Evolutionary conservation across 306 rosid species (phyloP), one percentile per base, ranked within the genome.

Genomic region (Pachyrhizus erosus): DNA sequence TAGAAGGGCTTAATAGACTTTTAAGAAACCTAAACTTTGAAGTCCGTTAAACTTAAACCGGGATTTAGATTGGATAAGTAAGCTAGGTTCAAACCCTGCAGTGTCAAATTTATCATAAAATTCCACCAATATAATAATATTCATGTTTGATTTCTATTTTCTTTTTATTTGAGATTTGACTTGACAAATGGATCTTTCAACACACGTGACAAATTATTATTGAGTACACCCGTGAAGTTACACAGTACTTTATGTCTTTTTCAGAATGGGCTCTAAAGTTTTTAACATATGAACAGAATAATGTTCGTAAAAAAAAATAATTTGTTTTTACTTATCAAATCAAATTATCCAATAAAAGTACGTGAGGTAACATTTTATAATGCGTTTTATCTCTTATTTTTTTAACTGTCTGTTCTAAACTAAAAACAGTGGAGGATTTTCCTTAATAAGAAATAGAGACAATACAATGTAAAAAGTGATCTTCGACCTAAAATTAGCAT

Each of bases 181-280:
- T n/a, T 9, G 49, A 9, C 3, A 37, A 9, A 33, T 65, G 12
- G 45, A 20, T 13, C 5, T 20, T 68, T 39, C 20, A 20, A 21
- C 73, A 40, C 73, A 68, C 73, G 73, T 39, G 52, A 67, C 29
- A 20, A 39, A 39, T 67, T 68, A 67, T 18, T 68, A 21, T 40
- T 68, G 52, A 67, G 73, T 15, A 37, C 51, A 9, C 73, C 46
- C 52, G 73, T 68, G 73, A 40, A 40, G 73, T 20, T 40, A 68
- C 52, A 68, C 3, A 33, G 14, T 34, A 65, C 70, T 64, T 26
- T 13, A 27, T 31, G 39, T 29, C 70, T 5, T 39, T 37, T 20
- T 67, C n/a, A 8, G 15, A 15, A 34, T 8, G 27, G n/a, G 5
- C 48, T 29, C 29, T 5, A 2, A 62, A 62, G 1, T 60, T 60